These are phyloP conservation scores for Tulasnella sp. DNA, from an alignment of 768 basidiomycete species.

Conservation along the genomic window DNA sequence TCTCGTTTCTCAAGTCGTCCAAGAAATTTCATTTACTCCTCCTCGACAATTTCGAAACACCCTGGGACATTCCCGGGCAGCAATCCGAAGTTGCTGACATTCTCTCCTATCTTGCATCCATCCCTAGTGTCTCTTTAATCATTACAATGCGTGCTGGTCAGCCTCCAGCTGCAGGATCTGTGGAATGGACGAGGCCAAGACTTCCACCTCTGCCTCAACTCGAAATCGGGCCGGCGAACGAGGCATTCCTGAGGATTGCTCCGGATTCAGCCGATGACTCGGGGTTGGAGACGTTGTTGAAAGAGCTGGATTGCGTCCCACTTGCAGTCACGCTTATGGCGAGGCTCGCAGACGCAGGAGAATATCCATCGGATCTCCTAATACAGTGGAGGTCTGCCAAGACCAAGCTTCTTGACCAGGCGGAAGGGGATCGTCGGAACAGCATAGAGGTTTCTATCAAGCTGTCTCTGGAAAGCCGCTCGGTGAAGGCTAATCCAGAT, in stretches of 20 bases:
- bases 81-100: slow-evolving; percentile 22
- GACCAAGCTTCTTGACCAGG: slow-evolving; percentile 5
- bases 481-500: slow-evolving; percentile 19
- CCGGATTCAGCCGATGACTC: slow-evolving; percentile 19
- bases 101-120: slow-evolving; percentile 20
- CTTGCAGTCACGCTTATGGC: slow-evolving; percentile 29
- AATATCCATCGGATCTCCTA: slow-evolving; percentile 7
- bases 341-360: slow-evolving; percentile 16
- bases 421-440: slow-evolving; percentile 11
- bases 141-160: slow-evolving; percentile 27
- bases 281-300: slow-evolving; percentile 21
- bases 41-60: slow-evolving; percentile 33
- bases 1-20: slow-evolving; percentile 21
- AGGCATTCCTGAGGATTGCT: slow-evolving; percentile 19
- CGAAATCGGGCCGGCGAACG: slow-evolving; percentile 6
- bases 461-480: slow-evolving; percentile 20
- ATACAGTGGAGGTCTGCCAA: slow-evolving; percentile 4
- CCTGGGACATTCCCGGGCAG: slow-evolving; percentile 25
- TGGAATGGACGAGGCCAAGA: slow-evolving; percentile 7
- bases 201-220: not conserved
- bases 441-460: slow-evolving; percentile 21
- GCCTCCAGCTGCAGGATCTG: not conserved
- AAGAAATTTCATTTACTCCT: slow-evolving; percentile 25
- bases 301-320: slow-evolving; percentile 25
- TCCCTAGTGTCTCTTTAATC: slow-evolving; percentile 25